These are phyloP conservation scores for Arabis hirsuta DNA, from an alignment of 345 rosid species.

Conservation along the genomic window DNA sequence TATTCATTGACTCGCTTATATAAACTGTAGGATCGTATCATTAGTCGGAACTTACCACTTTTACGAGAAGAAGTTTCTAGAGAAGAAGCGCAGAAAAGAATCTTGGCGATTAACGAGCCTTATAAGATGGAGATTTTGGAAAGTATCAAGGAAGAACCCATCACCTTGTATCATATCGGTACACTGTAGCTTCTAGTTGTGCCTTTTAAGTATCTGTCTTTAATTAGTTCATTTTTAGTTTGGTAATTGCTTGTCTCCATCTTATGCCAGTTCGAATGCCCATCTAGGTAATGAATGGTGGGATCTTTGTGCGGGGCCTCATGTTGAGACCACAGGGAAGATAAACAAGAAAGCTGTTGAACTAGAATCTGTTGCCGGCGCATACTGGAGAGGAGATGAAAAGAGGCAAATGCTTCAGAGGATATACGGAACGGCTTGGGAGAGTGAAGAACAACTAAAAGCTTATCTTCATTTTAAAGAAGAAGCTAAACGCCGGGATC, in stretches of 20 bases:
- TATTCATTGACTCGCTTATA: slow-evolving; percentile 38
- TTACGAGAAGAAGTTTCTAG: slow-evolving; percentile 83
- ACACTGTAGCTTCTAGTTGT: slow-evolving; percentile 29
- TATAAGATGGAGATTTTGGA: slow-evolving; percentile 96
- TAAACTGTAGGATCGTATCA: slow-evolving; percentile 86
- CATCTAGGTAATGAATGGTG: slow-evolving; percentile 92
- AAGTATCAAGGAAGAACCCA: slow-evolving; percentile 77
- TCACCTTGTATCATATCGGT: slow-evolving; percentile 93
- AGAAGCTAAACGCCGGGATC: slow-evolving; percentile 95
- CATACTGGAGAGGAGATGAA: slow-evolving; percentile 99
- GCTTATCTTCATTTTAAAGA: slow-evolving; percentile 90
- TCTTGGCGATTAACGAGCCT: slow-evolving; percentile 77
- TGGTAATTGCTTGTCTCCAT: slow-evolving; percentile 32
- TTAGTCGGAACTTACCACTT: slow-evolving; percentile 82
- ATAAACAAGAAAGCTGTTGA: slow-evolving; percentile 79
- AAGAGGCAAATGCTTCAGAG: slow-evolving; percentile 93
- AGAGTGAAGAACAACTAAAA: slow-evolving; percentile 79
- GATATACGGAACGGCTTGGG: slow-evolving; percentile 99
- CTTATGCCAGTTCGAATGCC: slow-evolving; percentile 44
- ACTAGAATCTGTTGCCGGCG: slow-evolving; percentile 98
- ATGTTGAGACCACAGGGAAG: slow-evolving; percentile 84
- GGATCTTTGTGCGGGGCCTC: slow-evolving; percentile 99
- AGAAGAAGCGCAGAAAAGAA: slow-evolving; percentile 82
- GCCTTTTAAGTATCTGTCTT: background rate
- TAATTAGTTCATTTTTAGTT: slow-evolving; percentile 2